These are phyloP conservation scores for Russula brevipes DNA, from an alignment of 768 basidiomycete genomes.

Conservation along the genomic window DNA sequence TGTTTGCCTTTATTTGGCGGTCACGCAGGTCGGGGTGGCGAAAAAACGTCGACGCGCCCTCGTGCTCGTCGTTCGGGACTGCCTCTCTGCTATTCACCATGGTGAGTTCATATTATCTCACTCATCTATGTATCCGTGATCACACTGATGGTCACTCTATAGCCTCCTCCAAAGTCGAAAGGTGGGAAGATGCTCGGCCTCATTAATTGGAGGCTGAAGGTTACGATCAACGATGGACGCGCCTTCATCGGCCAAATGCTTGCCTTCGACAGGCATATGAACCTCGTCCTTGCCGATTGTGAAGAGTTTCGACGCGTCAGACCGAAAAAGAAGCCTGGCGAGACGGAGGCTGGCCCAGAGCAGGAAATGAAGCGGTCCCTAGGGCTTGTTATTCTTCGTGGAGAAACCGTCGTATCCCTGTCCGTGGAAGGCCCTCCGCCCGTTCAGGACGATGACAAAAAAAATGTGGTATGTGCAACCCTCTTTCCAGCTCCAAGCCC, in stretches of 20 bases:
- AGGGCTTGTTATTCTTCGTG: constrained; percentile 94
- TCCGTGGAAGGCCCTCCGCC: constrained; percentile 95
- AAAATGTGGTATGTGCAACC: constrained; percentile 54
- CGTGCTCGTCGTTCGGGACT: constrained; percentile 27
- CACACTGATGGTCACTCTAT: constrained; percentile 15
- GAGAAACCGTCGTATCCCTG: constrained; percentile 93
- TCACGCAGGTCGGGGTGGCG: background rate
- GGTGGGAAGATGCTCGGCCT: constrained; percentile 97
- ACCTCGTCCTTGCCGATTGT: constrained; percentile 95
- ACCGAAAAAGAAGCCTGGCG: constrained; percentile 86
- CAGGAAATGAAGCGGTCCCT: constrained; percentile 96
- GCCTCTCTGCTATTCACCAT: constrained; percentile 21
- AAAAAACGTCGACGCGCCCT: constrained; percentile 18
- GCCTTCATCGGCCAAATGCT: constrained; percentile 97
- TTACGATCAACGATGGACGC: constrained; percentile 96
- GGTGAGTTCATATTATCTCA: constrained; percentile 14
- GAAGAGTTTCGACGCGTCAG: constrained; percentile 94
- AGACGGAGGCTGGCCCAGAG: constrained; percentile 61
- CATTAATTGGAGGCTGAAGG: constrained; percentile 96
- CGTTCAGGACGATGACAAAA: constrained; percentile 83
- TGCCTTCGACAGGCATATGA: constrained; percentile 99
- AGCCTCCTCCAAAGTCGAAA: constrained; percentile 96
- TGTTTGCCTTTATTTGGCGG: constrained; percentile 15
- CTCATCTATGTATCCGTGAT: background rate
- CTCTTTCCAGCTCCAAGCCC: background rate